Percentiles rank a stretch among this genome's conserved stretches.
Evolutionary conservation across 2,329 filamentous ascomycete species (phyloP).

Genomic region (Aspergillus candidus): DNA sequence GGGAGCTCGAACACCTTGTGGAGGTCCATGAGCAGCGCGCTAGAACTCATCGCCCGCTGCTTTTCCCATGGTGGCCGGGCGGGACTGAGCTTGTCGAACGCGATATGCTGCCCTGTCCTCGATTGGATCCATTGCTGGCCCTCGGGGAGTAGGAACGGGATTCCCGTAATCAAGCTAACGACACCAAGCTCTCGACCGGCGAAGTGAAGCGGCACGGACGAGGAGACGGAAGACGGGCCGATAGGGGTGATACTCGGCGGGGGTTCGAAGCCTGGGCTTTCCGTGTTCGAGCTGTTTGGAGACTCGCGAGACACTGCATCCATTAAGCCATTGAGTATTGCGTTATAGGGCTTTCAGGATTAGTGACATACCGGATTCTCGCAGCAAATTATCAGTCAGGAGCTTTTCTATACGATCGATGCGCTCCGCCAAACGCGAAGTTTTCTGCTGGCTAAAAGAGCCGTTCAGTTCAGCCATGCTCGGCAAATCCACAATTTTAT

Average conservation of each 20-base stretch:
- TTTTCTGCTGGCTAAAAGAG: conserved; percentile 16
- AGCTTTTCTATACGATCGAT: conserved; percentile 39
- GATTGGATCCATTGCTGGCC: conserved; percentile 47
- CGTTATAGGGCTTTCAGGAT: background rate
- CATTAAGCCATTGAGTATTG: conserved; percentile 1
- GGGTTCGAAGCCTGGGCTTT: background rate
- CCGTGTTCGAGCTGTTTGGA: conserved; percentile 10
- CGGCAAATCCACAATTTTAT: background rate
- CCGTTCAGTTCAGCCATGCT: background rate
- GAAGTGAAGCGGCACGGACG: conserved; percentile 41
- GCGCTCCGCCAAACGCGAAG: conserved; percentile 31
- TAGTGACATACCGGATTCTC: conserved; percentile 18
- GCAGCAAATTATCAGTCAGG: conserved; percentile 26
- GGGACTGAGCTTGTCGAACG: conserved; percentile 25
- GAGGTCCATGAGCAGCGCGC: conserved; percentile 15
- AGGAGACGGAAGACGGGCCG: conserved; percentile 16
- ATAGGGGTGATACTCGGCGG: conserved; percentile 2
- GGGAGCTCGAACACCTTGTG: conserved; percentile 33
- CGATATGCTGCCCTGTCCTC: conserved; percentile 37
- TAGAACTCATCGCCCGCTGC: conserved; percentile 21
- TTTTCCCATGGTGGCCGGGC: conserved; percentile 31
- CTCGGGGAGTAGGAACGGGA: conserved; percentile 45
- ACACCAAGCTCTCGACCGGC: conserved; percentile 44
- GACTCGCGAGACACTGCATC: conserved; percentile 13
- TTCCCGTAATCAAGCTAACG: conserved; percentile 44